Evolutionary conservation across 352 stramenopile genomes (phyloP).

Genomic region (Globisporangium cylindrosporum): DNA sequence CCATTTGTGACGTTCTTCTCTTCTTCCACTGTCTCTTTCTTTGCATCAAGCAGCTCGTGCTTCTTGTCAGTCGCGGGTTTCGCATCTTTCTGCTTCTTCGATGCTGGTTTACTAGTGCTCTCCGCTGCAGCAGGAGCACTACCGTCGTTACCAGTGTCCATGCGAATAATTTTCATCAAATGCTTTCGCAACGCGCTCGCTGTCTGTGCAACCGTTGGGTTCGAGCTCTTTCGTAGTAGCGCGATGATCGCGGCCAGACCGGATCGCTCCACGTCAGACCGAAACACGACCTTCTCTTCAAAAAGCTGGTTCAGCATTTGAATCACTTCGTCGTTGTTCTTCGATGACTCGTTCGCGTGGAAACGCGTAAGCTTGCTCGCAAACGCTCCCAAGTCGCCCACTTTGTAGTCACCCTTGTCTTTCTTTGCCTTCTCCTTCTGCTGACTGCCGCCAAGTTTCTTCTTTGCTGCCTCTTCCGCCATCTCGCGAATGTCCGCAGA

Average conservation of each 20-base stretch:
- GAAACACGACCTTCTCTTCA: conserved; percentile 65
- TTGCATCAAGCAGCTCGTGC: background rate
- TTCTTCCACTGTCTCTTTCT: conserved; percentile 4
- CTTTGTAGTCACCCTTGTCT: conserved; percentile 67
- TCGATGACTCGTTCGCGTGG: conserved; percentile 62
- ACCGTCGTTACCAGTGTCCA: conserved; percentile 36
- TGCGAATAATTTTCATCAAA: conserved; percentile 61
- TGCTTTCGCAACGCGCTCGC: conserved; percentile 78
- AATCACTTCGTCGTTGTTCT: conserved; percentile 75
- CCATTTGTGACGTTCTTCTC: conserved; percentile 5
- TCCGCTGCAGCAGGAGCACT: conserved; percentile 19
- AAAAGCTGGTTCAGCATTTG: conserved; percentile 73
- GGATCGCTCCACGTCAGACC: conserved; percentile 67
- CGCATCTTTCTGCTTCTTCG: conserved; percentile 20
- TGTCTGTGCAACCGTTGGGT: conserved; percentile 62
- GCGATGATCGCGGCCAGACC: conserved; percentile 69
- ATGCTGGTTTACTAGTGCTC: conserved; percentile 32
- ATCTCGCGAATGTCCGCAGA: conserved; percentile 73
- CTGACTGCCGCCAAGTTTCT: conserved; percentile 31
- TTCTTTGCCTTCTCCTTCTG: conserved; percentile 47
- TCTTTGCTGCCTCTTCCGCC: conserved; percentile 63
- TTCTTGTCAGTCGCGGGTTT: conserved; percentile 11
- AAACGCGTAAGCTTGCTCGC: conserved; percentile 62
- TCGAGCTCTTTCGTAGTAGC: conserved; percentile 60
- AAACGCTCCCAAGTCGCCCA: conserved; percentile 53